These are phyloP conservation scores for Phialophora macrospora DNA, from an alignment of 2,329 filamentous ascomycete genomes.

Conservation along the genomic window DNA sequence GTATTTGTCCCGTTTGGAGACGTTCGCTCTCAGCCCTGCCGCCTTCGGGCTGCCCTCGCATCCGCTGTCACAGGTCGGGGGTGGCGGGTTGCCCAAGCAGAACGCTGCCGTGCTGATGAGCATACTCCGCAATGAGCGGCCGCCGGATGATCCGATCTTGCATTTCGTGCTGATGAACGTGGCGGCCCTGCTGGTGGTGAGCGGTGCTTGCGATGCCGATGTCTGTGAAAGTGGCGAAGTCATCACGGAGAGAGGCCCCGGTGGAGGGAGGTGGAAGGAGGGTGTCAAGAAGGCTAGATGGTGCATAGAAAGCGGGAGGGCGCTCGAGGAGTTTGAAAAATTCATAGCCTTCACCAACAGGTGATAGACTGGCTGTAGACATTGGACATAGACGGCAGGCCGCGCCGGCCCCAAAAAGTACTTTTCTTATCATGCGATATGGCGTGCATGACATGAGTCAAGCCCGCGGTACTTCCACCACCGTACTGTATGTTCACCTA, in stretches of 20 bases:
- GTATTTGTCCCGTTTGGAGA: conserved; percentile 65
- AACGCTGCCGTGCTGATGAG: conserved; percentile 83
- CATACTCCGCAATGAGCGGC: conserved; percentile 74
- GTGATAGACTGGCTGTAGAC: not conserved
- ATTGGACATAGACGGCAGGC: not conserved
- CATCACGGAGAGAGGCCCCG: conserved; percentile 80
- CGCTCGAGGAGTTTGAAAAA: conserved; percentile 78
- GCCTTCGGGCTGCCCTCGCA: conserved; percentile 85
- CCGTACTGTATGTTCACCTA: too few species aligned
- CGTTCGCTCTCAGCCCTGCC: conserved; percentile 77
- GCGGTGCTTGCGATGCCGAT: conserved; percentile 84
- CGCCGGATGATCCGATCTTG: conserved; percentile 79
- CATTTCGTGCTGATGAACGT: conserved; percentile 96
- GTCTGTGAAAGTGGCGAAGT: conserved; percentile 81
- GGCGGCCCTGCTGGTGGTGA: conserved; percentile 81
- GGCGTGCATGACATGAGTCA: not conserved
- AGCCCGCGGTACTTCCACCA: not conserved
- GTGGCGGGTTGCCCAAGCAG: conserved; percentile 81
- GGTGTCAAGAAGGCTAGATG: conserved; percentile 84
- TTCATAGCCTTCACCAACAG: conserved; percentile 83
- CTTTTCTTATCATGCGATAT: not conserved
- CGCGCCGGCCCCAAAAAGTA: conserved; percentile 1
- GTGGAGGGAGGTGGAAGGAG: conserved; percentile 91
- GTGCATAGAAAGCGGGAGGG: conserved; percentile 84
- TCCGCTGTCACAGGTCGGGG: conserved; percentile 75